Percentiles rank a stretch among this genome's conserved stretches.
Conservation (phyloP, 2,329 filamentous ascomycete genomes). For the Daldinia eschscholtzii region DNA sequence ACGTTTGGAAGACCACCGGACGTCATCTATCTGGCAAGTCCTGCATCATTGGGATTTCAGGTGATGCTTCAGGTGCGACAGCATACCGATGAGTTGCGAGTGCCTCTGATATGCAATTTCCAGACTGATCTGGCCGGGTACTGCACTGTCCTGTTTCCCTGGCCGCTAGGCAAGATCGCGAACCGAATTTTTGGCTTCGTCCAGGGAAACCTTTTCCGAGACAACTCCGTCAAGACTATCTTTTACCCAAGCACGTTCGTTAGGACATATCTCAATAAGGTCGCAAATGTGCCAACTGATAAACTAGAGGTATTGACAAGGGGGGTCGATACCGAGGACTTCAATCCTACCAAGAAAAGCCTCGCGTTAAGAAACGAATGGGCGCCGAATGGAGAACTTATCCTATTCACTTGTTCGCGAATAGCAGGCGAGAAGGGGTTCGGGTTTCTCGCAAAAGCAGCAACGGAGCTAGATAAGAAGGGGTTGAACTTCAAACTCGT, state of each 20-base stretch:
- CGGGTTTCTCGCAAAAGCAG: conserved; percentile 72
- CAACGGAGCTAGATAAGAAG: conserved; percentile 65
- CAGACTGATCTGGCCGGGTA: conserved; percentile 79
- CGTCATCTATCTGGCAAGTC: conserved; percentile 77
- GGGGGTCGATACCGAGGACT: conserved; percentile 74
- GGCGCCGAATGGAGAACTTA: conserved; percentile 72
- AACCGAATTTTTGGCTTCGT: conserved; percentile 72
- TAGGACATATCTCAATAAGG: conserved; percentile 67
- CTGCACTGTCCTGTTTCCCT: conserved; percentile 75
- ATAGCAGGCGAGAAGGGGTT: conserved; percentile 79
- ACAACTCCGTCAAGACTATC: conserved; percentile 71
- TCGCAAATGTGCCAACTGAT: conserved; percentile 64
- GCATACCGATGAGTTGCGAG: conserved; percentile 64
- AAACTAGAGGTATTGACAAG: conserved; percentile 73
- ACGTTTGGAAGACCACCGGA: conserved; percentile 72
- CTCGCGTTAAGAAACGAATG: conserved; percentile 65
- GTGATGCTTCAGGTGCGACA: conserved; percentile 77
- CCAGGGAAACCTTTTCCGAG: conserved; percentile 75
- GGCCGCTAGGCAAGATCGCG: conserved; percentile 70
- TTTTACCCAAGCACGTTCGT: conserved; percentile 78
- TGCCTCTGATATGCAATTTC: conserved; percentile 75
- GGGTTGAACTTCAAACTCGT: conserved; percentile 73
- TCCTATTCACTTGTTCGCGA: conserved; percentile 75
- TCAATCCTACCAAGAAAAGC: conserved; percentile 67
- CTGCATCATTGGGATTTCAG: conserved; percentile 77